Evolutionary conservation across 768 basidiomycete species (phyloP), one percentile per base, ranked within the genome.

Genomic region (Suillus subaureus): DNA sequence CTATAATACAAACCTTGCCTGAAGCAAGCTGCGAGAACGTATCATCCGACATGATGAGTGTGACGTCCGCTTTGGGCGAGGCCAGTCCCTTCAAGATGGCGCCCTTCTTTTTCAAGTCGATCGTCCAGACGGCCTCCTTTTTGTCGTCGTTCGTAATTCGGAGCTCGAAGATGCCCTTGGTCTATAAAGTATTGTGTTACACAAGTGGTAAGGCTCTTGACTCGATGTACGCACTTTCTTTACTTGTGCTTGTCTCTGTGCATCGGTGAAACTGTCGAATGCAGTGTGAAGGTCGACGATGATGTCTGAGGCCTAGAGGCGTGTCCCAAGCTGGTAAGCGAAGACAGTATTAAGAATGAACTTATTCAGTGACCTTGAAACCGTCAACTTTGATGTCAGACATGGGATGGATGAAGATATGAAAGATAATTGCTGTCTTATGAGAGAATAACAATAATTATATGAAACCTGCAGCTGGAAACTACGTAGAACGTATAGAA

Each of bases 101-200:
- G 13, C 92, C 93, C 16, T 85, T 83, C 80, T 90, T 90, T 86
- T 98, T 97, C 74, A 97, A 73, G 82, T 98, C 96, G 70, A 98
- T 93, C 8, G 94, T 96, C 94, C 94, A 97, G 54, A 83, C 83
- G 23, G 81, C 91, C 67, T 87, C 87, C 77, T 91, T 82, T 65
- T 90, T 90, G 18, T 84, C 81, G 35, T 78, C 83, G 73, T 95
- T 94, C 75, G 88, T 87, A 70, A 97, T 85, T 61, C 87, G 86
- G 49, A 97, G 81, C 77, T 95, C 90, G 75, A 97, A 96, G 73
- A 96, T 87, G 67, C 92, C 94, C 71, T 92, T 94, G 60, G 89
- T 91, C 94, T 94, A 70, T 31, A 13, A 33, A 58, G 57, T 21
- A 31, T n/a, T 37, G 31, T 6, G 23, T 16, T n/a, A 45, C 42